Percentiles rank a stretch among this genome's conserved stretches.
These are phyloP conservation scores for Syzygium malaccense DNA, from an alignment of 441 rosid species.

Conservation along the genomic window DNA sequence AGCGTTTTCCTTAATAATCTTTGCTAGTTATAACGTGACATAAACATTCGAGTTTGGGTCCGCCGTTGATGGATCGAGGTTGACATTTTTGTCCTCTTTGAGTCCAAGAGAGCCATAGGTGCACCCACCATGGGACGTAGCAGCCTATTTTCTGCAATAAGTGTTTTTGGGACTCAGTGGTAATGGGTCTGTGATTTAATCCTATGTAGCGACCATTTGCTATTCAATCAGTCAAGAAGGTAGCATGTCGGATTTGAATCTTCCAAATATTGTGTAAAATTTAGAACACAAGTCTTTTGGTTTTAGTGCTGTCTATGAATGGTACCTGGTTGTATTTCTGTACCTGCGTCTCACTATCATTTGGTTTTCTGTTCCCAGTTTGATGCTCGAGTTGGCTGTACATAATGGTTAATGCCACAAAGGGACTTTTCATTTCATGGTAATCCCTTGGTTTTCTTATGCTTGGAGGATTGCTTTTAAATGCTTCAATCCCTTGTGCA, in stretches of 20 bases:
- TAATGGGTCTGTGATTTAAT: background rate
- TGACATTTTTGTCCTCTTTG: fast-evolving
- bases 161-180: background rate
- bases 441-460: constrained; percentile 10
- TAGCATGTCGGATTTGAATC: background rate
- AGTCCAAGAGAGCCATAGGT: background rate
- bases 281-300: background rate
- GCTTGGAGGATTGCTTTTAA: background rate
- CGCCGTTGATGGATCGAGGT: fast-evolving
- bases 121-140: background rate
- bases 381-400: constrained; percentile 1
- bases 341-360: background rate
- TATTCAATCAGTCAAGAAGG: fast-evolving
- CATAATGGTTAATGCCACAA: constrained; percentile 77
- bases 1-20: background rate
- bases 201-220: fast-evolving
- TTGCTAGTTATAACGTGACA: background rate
- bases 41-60: background rate
- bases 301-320: background rate
- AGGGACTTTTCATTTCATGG: constrained; percentile 84
- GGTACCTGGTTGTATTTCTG: background rate
- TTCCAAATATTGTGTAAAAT: fast-evolving
- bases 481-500: background rate
- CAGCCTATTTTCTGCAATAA: background rate
- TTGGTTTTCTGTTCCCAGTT: constrained; percentile 10